Conservation (phyloP, 2,329 filamentous ascomycete species). For the Amphichorda felina region DNA sequence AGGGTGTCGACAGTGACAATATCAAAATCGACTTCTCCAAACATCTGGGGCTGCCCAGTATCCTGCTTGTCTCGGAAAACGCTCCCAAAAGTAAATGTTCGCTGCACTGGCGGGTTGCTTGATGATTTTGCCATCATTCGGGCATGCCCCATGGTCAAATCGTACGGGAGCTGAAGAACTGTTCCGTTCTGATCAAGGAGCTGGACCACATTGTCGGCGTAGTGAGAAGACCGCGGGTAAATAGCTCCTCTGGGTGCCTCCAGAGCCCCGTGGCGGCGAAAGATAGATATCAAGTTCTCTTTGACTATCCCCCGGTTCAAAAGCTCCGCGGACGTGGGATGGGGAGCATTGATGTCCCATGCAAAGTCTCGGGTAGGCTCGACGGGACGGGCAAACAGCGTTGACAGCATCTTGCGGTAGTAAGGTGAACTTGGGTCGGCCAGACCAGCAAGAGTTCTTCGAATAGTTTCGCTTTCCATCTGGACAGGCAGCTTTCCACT, state of each 20-base stretch:
- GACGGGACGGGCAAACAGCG: constrained; percentile 65
- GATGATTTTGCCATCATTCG: constrained; percentile 65
- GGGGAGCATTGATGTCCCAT: constrained; percentile 58
- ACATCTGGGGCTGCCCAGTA: constrained; percentile 70
- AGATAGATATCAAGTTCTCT: constrained; percentile 63
- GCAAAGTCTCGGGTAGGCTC: constrained; percentile 72
- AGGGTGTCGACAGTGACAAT: constrained; percentile 75
- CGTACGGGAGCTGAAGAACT: constrained; percentile 88
- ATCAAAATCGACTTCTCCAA: constrained; percentile 91
- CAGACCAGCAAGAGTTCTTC: constrained; percentile 68
- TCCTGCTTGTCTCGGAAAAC: constrained; percentile 73
- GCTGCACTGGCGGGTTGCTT: constrained; percentile 50
- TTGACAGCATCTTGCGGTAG: constrained; percentile 80
- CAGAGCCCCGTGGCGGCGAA: constrained; percentile 79
- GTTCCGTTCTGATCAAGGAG: constrained; percentile 75
- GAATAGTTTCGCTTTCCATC: constrained; percentile 85
- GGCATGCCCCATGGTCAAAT: constrained; percentile 82
- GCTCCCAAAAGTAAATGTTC: constrained; percentile 76
- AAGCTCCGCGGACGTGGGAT: constrained; percentile 44
- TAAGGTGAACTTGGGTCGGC: constrained; percentile 77
- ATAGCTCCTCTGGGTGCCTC: constrained; percentile 64
- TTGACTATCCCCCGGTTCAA: constrained; percentile 65
- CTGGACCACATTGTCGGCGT: constrained; percentile 61
- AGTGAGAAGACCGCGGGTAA: constrained; percentile 74
- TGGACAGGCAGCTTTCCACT: constrained; percentile 82